Base-by-base conservation (phyloP, 2,329 filamentous ascomycete species). In the Fusarium robinianum region DNA sequence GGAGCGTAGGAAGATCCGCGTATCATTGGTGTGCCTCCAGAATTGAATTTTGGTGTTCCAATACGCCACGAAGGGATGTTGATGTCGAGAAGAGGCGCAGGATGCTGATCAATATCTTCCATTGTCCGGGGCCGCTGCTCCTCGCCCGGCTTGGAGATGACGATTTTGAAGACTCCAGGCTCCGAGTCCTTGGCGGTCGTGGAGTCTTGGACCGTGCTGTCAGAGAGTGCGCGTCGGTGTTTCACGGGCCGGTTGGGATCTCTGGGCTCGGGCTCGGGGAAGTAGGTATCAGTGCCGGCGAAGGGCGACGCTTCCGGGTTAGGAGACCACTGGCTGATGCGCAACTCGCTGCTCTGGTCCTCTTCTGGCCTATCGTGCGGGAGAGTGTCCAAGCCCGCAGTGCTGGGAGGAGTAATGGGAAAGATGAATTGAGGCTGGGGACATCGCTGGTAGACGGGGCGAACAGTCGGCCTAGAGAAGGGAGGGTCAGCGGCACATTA, bases 61-160 rank as follows among this genome's bases (percentile, higher is more conserved):
- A 96, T 74, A 54, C 85, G 84, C 76, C 91, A 95, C 43, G 88
- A 85, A 23, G 91, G 90, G 36, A 96, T 95, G 15, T 83, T 77
- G 29, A 92, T 79, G 56, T 90, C 81, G 36, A 95, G 73, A 23
- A 83, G 70, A 9, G 81, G 83, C 25, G 74, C 67, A 26, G 65
- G 62, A 12, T 67, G 57, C 9, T 64, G 53, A 55, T 75, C 70
- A 29, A 77, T 46, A 57, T 81, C 80, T 61, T 85, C 82, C 50
- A 81, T 76, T 5, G 83, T 85, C 62, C 78, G 85, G 17, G 84
- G 79, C 38, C 81, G 77, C 26, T 66, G 62, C 19, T 80, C 79
- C 30, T 80, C 77, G 17, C 77, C 75, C 8, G 87, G 80, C 51
- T 88, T 80, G 37, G 90, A 86, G 60, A 95, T 92, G 49, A 92